A percentile compares a stretch with the other conserved stretches of the same genome.
phyloP scores from a whole-genome alignment of 805 yeast genomes.

The Cyberlindnera lachancei region DNA sequence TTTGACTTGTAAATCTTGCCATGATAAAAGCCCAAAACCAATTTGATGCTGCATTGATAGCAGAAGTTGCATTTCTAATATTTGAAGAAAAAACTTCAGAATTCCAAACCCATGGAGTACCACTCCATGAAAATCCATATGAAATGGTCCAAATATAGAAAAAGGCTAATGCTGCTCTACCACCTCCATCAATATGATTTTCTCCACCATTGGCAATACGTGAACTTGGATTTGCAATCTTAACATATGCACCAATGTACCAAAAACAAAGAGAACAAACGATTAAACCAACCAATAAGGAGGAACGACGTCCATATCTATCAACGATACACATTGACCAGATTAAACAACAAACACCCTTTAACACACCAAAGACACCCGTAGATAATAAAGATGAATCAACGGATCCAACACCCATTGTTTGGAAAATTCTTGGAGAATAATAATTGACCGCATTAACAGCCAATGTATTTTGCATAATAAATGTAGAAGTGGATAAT shows the following conservation, averaged over 20 bases:
- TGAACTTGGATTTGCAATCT: conserved; percentile 14
- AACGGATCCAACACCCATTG: conserved; percentile 40
- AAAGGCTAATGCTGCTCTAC: conserved; percentile 32
- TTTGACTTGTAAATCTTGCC: conserved; percentile 38
- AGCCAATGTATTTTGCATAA: conserved; percentile 40
- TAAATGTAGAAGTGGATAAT: conserved; percentile 31
- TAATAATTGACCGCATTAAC: conserved; percentile 46
- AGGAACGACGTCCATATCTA: conserved; percentile 36
- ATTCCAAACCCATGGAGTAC: conserved; percentile 40
- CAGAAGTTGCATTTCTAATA: conserved; percentile 35
- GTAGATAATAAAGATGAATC: conserved; percentile 42
- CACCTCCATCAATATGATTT: conserved; percentile 31
- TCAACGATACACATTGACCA: conserved; percentile 43
- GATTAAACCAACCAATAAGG: conserved; percentile 30
- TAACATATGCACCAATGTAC: conserved; percentile 42
- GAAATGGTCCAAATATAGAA: conserved; percentile 35
- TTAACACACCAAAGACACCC: conserved; percentile 45
- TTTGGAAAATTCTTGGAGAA: conserved; percentile 43
- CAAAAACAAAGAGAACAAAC: conserved; percentile 38
- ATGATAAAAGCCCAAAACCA: conserved; percentile 47
- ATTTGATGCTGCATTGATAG: conserved; percentile 36
- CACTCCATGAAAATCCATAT: conserved; percentile 38
- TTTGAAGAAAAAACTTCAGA: conserved; percentile 39
- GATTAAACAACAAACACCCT: conserved; percentile 35
- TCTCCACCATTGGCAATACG: conserved; percentile 19